phyloP scores from a whole-genome alignment of 176 grass and related monocot species.

The Raddia distichophylla region DNA sequence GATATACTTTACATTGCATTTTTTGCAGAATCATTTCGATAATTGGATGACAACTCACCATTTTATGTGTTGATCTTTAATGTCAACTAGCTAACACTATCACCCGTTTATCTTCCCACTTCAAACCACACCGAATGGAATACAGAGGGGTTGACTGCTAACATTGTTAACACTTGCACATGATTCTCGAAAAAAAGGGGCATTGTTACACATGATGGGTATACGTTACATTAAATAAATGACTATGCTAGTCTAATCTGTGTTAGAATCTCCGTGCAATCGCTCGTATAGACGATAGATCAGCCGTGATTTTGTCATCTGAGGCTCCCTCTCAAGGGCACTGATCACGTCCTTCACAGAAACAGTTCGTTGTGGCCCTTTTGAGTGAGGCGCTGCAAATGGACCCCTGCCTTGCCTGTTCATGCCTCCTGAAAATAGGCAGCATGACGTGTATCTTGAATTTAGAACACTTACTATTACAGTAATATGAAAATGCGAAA shows the following conservation, averaged over 20 bases:
- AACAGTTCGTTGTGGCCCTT: constrained; percentile 58
- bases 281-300: constrained; percentile 73
- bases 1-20: background rate
- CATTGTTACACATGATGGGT: background rate
- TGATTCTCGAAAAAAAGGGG: background rate
- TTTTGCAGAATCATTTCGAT: constrained; percentile 22
- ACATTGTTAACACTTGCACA: background rate
- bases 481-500: background rate
- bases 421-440: constrained; percentile 49
- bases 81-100: constrained; percentile 10
- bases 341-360: constrained; percentile 83
- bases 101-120: background rate
- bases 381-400: constrained; percentile 27
- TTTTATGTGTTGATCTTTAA: constrained; percentile 4
- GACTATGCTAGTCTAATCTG: constrained; percentile 35
- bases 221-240: background rate
- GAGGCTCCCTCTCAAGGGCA: constrained; percentile 80
- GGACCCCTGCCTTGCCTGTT: constrained; percentile 45
- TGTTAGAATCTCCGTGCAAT: constrained; percentile 28
- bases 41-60: constrained; percentile 1
- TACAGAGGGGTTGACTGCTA: background rate
- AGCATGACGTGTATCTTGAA: background rate
- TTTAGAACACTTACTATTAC: background rate
- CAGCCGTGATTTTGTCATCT: constrained; percentile 82
- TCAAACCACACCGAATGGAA: constrained; percentile 8